phyloP scores from a whole-genome alignment of 805 yeast species.

The Groenewaldozyma tartarivorans region DNA sequence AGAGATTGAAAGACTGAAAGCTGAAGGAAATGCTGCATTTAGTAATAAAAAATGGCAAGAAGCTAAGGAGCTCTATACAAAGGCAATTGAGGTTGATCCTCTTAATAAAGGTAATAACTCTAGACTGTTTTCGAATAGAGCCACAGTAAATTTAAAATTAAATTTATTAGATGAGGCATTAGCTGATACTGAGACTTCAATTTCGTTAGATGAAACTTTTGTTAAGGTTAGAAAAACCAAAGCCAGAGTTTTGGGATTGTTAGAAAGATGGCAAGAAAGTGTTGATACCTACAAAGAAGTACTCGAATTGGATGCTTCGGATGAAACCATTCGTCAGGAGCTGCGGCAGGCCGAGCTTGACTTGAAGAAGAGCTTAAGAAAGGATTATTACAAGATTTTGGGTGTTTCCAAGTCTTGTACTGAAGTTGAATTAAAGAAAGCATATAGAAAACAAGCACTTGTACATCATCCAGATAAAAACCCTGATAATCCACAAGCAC shows the following conservation, averaged over 20 bases:
- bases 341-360: conserved; percentile 33
- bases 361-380: conserved; percentile 30
- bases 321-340: conserved; percentile 27
- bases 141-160: conserved; percentile 71
- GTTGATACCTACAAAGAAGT: conserved; percentile 29
- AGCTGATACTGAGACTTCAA: conserved; percentile 60
- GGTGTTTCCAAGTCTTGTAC: conserved; percentile 44
- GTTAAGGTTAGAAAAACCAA: conserved; percentile 44
- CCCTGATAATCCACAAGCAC: conserved; percentile 56
- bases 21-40: conserved; percentile 61
- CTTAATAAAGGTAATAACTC: conserved; percentile 39
- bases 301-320: conserved; percentile 30
- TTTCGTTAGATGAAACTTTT: conserved; percentile 58
- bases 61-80: conserved; percentile 64
- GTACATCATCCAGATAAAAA: conserved; percentile 77
- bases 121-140: conserved; percentile 68
- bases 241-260: conserved; percentile 31
- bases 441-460: conserved; percentile 66
- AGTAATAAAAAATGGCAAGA: conserved; percentile 52
- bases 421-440: conserved; percentile 54
- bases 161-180: conserved; percentile 76
- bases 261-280: conserved; percentile 33
- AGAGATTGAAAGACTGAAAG: conserved; percentile 26
- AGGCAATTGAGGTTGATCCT: conserved; percentile 61
- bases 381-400: conserved; percentile 53